Base-by-base conservation (phyloP, 1,284 basidiomycete genomes). In the Meira miltonrushii region DNA sequence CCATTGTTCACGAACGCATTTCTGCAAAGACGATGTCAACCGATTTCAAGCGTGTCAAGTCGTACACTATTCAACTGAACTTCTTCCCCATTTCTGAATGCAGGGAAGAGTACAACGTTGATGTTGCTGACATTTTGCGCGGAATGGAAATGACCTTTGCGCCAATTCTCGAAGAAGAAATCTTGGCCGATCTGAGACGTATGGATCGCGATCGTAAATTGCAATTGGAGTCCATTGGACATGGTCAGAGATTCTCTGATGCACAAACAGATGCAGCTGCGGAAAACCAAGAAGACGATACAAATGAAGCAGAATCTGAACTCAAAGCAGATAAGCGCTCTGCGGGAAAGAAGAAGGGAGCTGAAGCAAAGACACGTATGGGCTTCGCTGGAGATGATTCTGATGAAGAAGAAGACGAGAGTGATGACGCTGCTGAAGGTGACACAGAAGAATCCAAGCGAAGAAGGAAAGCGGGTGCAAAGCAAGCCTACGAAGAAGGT, bases 61-160 rank as follows among this genome's bases (percentile, higher is more conserved):
- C 87, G 50, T 96, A 93, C 82, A 87, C 84, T 2, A 85, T 98
- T 59, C 82, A 87, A 43, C 85, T 98, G 68, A 82, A 84, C 60
- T 89, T 99, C 79, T 98, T 91, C 82, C 92, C 92, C 0, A 82
- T 84, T 59, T 83, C 85, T 44, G 93, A 98, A 77, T 97, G 94
- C 79, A 79, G 81, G 55, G 82, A 86, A 44, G 94, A 96, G 79
- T 92, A 97, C 80, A 87, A 89, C 68, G 84, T 93, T 46, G 83
- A 84, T 39, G 84, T 87, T 1, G 73, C 81, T 25, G 88, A 93
- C 72, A 86, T 98, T 61, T 83, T 95, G 53, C 81, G 83, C 17
- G 83, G 85, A 10, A 87, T 98, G 64, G 84, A 84, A 13, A 83
- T 84, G 64, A 87, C 84, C 54, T 96, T 98, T 79, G 88, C 92